Evolutionary conservation across 1,139 yeast genomes (phyloP), one percentile per base, ranked within the genome.

Genomic region (Yueomyces sp.): DNA sequence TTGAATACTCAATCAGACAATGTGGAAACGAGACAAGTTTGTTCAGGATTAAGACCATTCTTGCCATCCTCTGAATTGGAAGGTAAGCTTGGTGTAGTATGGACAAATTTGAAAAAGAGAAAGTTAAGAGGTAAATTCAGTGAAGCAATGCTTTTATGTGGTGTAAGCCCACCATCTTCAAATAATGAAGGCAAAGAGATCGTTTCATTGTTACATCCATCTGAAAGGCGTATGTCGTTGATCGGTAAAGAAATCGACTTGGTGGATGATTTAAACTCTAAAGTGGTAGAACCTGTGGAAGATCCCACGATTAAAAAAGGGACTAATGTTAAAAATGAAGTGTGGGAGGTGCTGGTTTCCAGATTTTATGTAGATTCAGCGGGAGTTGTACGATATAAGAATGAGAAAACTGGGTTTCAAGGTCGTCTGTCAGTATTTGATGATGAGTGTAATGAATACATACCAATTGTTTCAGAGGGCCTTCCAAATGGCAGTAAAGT

Each of bases 61-160:
- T 37, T 50, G 29, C 44, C 53, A 11, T 38, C 19, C 8, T 44
- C 45, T 11, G 37, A 43, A 8, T 41, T 53, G 25, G 37, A 46
- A 37, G 41, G 41, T 5, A 43, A 42, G 34, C 38, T 50, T 29
- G 51, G 51, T n/a, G 49, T 51, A 6, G 49, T 51, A 3, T 51
- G 48, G 7, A 50, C 50, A 30, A 53, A 53, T 35, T 42, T 53
- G 47, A 53, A 50, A 39, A 52, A 52, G 39, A 47, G 54, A 36
- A 53, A 53, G 41, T 44, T 53, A 8, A 46, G 54, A 36, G 55
- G 55, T 11, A 48, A 49, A 39, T 34, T 44, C 3, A 51, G 54
- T 41, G 53, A 51, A 33, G 52, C 51, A 4, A 53, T 53, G 55
- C 34, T 51, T 19, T 40, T 53, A 25, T 53, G 55, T 42, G 55